Conservation (phyloP, 352 stramenopile genomes). For the Phytopythium chamaehyphon region DNA sequence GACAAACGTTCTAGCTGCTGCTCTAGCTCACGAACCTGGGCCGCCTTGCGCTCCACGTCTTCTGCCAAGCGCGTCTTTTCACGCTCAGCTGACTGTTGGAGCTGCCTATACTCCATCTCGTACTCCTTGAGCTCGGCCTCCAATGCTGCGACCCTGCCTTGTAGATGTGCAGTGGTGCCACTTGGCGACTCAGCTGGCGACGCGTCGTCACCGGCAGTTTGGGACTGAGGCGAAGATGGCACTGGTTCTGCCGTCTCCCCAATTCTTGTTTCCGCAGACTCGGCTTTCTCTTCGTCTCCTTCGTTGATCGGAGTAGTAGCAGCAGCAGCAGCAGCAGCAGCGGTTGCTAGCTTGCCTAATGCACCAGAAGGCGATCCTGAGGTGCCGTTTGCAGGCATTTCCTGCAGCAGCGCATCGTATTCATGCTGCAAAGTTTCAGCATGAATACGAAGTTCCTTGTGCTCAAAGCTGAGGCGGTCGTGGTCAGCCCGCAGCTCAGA, state of each 20-base stretch:
- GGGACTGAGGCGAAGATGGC: neutral
- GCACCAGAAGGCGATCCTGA: slow-evolving; percentile 11
- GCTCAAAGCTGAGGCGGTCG: slow-evolving; percentile 75
- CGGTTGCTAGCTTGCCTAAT: slow-evolving; percentile 30
- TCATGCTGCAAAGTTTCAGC: slow-evolving; percentile 73
- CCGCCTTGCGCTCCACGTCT: slow-evolving; percentile 63
- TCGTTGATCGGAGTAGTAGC: no score
- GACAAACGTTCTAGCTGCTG: slow-evolving; percentile 39
- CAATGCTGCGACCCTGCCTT: slow-evolving; percentile 45
- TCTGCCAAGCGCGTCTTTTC: slow-evolving; percentile 60
- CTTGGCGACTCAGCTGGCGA: slow-evolving; percentile 10
- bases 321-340: slow-evolving; percentile 22
- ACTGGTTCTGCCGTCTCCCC: neutral
- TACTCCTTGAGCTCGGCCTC: slow-evolving; percentile 65
- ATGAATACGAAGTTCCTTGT: slow-evolving; percentile 79
- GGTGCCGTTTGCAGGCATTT: slow-evolving; percentile 33
- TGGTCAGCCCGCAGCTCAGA: slow-evolving; percentile 60
- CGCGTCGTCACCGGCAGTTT: slow-evolving; percentile 7
- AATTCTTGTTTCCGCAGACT: neutral
- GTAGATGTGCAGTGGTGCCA: slow-evolving; percentile 33
- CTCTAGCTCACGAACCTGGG: slow-evolving; percentile 63
- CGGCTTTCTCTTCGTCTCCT: slow-evolving; percentile 16
- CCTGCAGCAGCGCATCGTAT: slow-evolving; percentile 55
- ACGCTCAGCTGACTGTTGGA: slow-evolving; percentile 47
- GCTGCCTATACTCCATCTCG: slow-evolving; percentile 60